Base-by-base conservation (phyloP, 176 grass and related monocot genomes). In the Triticum turgidum region DNA sequence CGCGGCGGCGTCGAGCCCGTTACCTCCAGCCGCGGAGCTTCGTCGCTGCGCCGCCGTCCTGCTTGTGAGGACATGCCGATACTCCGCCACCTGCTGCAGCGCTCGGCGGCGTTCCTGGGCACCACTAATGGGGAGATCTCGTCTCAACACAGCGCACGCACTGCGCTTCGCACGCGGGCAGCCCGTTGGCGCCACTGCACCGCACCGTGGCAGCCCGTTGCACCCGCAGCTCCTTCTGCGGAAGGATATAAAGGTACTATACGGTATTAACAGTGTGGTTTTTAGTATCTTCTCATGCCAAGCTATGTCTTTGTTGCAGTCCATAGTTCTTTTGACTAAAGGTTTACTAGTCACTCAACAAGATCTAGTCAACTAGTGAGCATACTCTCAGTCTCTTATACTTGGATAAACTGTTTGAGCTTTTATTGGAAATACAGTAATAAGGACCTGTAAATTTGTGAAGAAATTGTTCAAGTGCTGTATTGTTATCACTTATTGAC, bases 181-280 rank as follows among this genome's bases (percentile, higher is more conserved):
- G 35, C 6, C 1, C 38, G 7, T 41, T 2, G 38, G 7, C 38
- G 42, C 42, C 42, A 11, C 42, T 44, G 0, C 42, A 3, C 42
- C 42, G 42, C 42, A 3, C 42, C 42, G 0, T 44, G 42, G 42
- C 42, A 11, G 42, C 42, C 42, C 42, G 42, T 11, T 44, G 10
- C 42, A 44, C 3, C 10, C 92, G 30, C 96, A 91, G 49, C 87
- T 98, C 86, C 71, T 98, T 85, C 76, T 96, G 59, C 88, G 93
- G 22, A 96, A 98, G 88, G 93, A 98, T 70, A 92, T 92, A 80
- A 96, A 96, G 91, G 96, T 98, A 83, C 7, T 9, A 39, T 7
- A 2, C 47, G 61, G 24, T 61, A 74, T 64, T 27, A 34, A 12
- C 4, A 8, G 1, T 24, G 32, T 64, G 15, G 5, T 15, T 51